A percentile compares a stretch with the other conserved stretches of the same genome.
phyloP scores from a whole-genome alignment of 2,329 filamentous ascomycete genomes.

The Claviceps africana region DNA sequence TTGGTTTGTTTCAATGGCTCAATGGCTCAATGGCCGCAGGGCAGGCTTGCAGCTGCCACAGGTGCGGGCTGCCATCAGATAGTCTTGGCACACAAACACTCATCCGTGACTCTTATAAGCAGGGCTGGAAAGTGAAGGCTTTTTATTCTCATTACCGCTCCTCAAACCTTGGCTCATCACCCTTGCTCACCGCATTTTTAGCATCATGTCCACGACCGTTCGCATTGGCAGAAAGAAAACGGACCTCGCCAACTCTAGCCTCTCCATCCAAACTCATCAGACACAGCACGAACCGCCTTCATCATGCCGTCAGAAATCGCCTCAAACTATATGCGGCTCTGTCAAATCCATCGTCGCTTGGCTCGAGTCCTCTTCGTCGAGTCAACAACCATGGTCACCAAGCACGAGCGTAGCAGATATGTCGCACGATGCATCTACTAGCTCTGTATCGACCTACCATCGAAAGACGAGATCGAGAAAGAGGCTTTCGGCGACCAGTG shows the following conservation, averaged over 20 bases:
- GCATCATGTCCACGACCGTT: constrained; percentile 7
- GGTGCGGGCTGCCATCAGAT: not conserved
- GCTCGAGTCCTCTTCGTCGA: constrained; percentile 14
- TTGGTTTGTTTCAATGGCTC: not conserved
- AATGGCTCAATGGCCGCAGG: not conserved
- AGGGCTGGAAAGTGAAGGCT: not conserved
- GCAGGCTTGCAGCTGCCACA: not conserved
- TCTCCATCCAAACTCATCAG: constrained; percentile 16
- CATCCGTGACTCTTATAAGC: too few relatives aligned
- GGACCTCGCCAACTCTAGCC: constrained; percentile 14
- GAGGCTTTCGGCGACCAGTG: constrained; percentile 3
- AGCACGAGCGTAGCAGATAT: not conserved
- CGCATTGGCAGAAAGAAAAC: constrained; percentile 8
- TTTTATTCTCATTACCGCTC: not conserved
- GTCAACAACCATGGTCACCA: constrained; percentile 2
- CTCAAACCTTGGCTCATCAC: not conserved
- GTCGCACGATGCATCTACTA: constrained; percentile 1
- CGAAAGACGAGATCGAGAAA: not conserved
- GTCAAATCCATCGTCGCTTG: constrained; percentile 20
- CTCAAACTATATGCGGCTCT: constrained; percentile 9
- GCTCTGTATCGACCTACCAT: not conserved
- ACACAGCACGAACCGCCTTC: constrained; percentile 3
- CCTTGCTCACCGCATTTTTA: not conserved
- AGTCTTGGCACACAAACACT: not conserved
- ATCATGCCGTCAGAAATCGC: not conserved